phyloP scores from a whole-genome alignment of 2,329 filamentous ascomycete genomes.

The Scytalidium sp. region DNA sequence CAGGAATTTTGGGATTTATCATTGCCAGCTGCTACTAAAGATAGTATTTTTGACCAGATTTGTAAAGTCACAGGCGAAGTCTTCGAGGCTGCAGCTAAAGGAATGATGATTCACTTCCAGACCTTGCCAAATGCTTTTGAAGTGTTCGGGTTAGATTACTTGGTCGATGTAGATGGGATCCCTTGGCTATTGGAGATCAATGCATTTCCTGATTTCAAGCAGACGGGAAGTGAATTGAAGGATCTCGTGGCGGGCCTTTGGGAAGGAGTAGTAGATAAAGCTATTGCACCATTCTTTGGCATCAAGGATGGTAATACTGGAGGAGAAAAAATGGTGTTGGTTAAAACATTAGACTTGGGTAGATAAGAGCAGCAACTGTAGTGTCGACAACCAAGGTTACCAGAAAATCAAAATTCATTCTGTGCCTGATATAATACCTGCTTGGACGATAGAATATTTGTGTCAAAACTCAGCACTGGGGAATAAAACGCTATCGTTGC shows the following conservation, averaged over 20 bases:
- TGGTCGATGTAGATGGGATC: conserved; percentile 64
- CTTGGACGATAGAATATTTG: too few relatives aligned
- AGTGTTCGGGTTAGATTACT: conserved; percentile 85
- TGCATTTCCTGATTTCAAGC: conserved; percentile 92
- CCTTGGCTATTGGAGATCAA: conserved; percentile 89
- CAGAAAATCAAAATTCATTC: background rate
- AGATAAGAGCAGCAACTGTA: conserved; percentile 10
- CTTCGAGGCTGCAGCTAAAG: conserved; percentile 82
- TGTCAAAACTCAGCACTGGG: too few relatives aligned
- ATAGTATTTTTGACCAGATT: conserved; percentile 70
- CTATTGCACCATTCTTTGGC: conserved; percentile 67
- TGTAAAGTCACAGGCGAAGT: conserved; percentile 69
- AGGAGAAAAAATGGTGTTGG: conserved; percentile 43
- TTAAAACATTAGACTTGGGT: conserved; percentile 52
- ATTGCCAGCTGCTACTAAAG: conserved; percentile 33
- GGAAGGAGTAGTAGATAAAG: conserved; percentile 66
- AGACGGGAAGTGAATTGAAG: conserved; percentile 76
- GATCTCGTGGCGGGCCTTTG: conserved; percentile 75
- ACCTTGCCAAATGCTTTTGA: conserved; percentile 86
- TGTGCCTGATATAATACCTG: too few relatives aligned
- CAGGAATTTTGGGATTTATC: conserved; percentile 70
- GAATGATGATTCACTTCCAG: conserved; percentile 90
- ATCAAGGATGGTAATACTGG: conserved; percentile 15
- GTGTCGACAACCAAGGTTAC: background rate
- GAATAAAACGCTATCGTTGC: too few relatives aligned